Evolutionary conservation across 257 asterid species (phyloP).

Genomic region (Paraleonurus japonicus): DNA sequence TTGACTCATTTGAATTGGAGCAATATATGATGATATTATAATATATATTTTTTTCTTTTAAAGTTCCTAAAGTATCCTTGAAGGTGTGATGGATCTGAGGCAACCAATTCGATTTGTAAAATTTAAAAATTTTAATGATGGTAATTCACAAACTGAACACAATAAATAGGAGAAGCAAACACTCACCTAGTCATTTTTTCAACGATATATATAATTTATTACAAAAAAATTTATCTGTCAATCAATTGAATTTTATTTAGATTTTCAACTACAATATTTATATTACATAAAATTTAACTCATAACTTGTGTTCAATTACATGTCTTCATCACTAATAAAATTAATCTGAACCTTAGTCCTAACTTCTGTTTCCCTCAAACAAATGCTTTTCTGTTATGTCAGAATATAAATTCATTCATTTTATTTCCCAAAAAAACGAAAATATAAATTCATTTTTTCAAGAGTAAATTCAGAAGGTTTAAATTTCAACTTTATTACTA

Average conservation of each 20-base stretch:
- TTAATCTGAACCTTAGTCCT: neutral
- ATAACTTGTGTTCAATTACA: neutral
- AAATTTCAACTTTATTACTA: neutral
- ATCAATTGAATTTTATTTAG: too few species aligned
- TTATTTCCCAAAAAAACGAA: too few species aligned
- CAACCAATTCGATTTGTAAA: neutral
- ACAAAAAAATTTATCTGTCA: neutral
- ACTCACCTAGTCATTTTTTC: neutral
- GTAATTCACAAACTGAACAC: neutral
- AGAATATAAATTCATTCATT: neutral
- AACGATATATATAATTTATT: neutral
- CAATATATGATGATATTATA: too few species aligned
- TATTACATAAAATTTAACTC: too few species aligned
- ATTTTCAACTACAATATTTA: too few species aligned
- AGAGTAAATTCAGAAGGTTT: neutral
- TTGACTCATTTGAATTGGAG: too few species aligned
- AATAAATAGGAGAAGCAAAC: neutral
- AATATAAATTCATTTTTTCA: neutral
- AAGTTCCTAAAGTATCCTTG: neutral
- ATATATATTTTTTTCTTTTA: too few species aligned
- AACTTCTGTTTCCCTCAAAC: neutral
- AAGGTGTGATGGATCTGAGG: neutral
- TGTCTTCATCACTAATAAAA: neutral
- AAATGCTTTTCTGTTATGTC: neutral
- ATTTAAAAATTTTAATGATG: neutral